Base-by-base conservation (phyloP, 768 basidiomycete species). In the Pulveroboletus sp. region DNA sequence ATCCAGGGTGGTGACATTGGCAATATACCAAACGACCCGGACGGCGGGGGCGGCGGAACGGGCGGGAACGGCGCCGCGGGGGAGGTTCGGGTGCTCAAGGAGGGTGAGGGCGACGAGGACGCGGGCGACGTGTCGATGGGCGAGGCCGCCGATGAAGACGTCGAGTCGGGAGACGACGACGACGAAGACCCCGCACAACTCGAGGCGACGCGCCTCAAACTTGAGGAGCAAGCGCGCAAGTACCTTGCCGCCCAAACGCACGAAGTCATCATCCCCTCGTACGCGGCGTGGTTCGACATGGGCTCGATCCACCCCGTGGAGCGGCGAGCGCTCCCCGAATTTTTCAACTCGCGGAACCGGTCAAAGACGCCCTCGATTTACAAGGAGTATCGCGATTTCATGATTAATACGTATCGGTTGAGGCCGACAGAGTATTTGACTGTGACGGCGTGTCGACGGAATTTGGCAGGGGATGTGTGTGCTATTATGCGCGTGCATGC, bases 351-450 rank as follows among this genome's bases (percentile, higher is more conserved):
- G 38, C 79, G 92, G 45, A 97, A 98, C 68, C 73, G 94, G 47
- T 89, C 85, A 53, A 99, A 99, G 72, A 97, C 95, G 2, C 95
- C 97, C 0, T 78, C 90, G 17, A 93, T 97, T 53, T 99, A 98
- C 76, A 98, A 98, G 69, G 95, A 99, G 67, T 99, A 99, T 63
- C 84, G 97, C 51, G 95, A 99, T 75, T 99, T 99, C 59, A 99
- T 99, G 95, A 83, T 99, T 68, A 97, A 99, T 72, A 94, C 97
- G 2, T 98, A 97, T 69, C 79, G 97, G 43, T 76, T 99, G 33
- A 79, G 97, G 43, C 97, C 97, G 2, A 80, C 80, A 20, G 97
- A 99, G 66, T 99, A 99, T 61, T 78, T 99, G 49, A 99, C 97
- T 16, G 90, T 98, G 50, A 99, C 97, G 2, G 95, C 95, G 2